phyloP scores from a whole-genome alignment of 2,329 filamentous ascomycete species.

The Chalaropsis ovoidea region DNA sequence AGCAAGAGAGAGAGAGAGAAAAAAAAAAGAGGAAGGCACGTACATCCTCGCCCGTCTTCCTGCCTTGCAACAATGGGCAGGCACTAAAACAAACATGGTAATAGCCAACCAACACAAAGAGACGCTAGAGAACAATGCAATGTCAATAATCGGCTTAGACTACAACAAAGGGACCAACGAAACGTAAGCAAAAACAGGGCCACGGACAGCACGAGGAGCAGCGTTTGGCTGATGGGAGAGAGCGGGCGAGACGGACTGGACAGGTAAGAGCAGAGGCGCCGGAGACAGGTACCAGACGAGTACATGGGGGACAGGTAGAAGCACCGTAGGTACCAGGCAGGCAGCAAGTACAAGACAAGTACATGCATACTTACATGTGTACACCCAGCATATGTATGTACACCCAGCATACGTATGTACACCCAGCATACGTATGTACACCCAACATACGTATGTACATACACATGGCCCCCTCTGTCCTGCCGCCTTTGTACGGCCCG shows the following conservation, averaged over 20 bases:
- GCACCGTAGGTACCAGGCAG: not conserved
- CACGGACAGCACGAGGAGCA: no score
- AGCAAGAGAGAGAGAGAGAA: no score
- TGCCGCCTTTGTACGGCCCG: not conserved
- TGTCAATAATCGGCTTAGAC: not conserved
- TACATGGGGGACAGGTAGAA: no score
- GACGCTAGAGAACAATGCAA: not conserved
- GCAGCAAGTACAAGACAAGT: not conserved
- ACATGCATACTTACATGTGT: not conserved
- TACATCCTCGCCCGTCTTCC: not conserved
- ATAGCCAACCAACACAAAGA: not conserved
- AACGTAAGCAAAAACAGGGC: not conserved
- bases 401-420: not conserved
- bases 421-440: not conserved
- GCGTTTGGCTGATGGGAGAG: no score
- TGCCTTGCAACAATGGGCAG: not conserved
- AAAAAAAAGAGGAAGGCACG: no score
- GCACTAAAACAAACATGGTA: not conserved
- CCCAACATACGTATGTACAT: not conserved
- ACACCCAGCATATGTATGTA: not conserved
- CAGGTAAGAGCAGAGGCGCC: no score
- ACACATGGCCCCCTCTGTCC: not conserved
- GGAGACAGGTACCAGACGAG: no score
- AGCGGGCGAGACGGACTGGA: no score
- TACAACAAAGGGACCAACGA: not conserved